Percentiles rank a stretch among this genome's conserved stretches.
phyloP scores from a whole-genome alignment of 768 basidiomycete species.

The Mycena floridula region DNA sequence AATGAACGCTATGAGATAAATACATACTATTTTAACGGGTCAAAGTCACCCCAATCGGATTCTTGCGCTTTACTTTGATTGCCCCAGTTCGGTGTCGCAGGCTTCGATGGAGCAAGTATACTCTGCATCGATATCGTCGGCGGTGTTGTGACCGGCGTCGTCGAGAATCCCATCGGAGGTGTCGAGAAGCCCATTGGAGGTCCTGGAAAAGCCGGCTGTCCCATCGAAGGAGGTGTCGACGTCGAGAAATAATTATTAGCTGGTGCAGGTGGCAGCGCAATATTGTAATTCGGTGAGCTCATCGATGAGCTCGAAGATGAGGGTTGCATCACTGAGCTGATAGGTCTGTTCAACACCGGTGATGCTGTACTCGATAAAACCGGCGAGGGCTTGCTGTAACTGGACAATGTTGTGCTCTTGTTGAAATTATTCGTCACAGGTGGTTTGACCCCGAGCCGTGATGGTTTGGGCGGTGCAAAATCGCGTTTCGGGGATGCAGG shows the following conservation, averaged over 20 bases:
- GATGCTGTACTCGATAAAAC: too few species aligned
- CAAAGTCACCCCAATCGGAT: conserved; percentile 80
- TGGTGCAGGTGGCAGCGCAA: conserved; percentile 27
- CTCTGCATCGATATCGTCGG: conserved; percentile 30
- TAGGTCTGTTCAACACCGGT: too few species aligned
- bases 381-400: too few species aligned
- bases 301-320: background rate
- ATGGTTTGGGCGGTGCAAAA: background rate
- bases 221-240: background rate
- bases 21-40: conserved; percentile 50
- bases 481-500: conserved; percentile 8
- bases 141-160: conserved; percentile 17
- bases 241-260: too few species aligned
- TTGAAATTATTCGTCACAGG: too few species aligned
- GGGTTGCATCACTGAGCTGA: background rate
- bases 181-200: conserved; percentile 2
- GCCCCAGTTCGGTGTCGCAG: conserved; percentile 43
- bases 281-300: conserved; percentile 51
- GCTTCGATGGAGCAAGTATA: conserved; percentile 60
- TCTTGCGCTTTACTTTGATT: conserved; percentile 42
- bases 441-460: background rate
- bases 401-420: too few species aligned
- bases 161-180: conserved; percentile 16
- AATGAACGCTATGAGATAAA: too few species aligned
- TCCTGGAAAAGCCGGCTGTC: background rate